A percentile compares a stretch with the other conserved stretches of the same genome.
phyloP scores from a whole-genome alignment of 108 stramenopile species.

The Heterococcus sp. region DNA sequence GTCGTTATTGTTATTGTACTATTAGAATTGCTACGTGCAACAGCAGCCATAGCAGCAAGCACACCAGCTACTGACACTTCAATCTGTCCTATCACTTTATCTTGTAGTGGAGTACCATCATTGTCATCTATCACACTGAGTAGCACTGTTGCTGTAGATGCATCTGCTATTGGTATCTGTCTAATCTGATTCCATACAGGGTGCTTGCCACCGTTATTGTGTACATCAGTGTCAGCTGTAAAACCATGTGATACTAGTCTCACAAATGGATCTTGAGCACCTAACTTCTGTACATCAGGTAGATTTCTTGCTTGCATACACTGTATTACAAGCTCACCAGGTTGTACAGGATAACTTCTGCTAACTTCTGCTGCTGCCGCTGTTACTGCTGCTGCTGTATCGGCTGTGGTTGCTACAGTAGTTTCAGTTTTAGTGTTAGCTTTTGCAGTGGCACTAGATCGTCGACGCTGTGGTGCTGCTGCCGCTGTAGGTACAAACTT shows the following conservation, averaged over 20 bases:
- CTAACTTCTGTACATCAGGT: not conserved
- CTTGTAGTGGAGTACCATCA: not conserved
- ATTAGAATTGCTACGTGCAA: too few relatives aligned
- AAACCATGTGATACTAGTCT: not conserved
- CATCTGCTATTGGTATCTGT: not conserved
- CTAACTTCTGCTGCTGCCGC: not conserved
- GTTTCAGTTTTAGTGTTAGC: too few relatives aligned
- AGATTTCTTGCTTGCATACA: not conserved
- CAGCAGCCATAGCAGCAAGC: not conserved
- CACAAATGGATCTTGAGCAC: not conserved
- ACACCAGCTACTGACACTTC: conserved; percentile 1
- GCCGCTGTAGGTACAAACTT: too few relatives aligned
- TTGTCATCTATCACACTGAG: conserved; percentile 2
- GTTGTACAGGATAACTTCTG: too few relatives aligned
- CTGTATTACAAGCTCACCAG: not conserved
- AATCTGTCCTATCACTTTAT: not conserved
- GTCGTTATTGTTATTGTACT: too few relatives aligned
- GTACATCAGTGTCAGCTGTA: not conserved
- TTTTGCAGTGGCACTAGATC: too few relatives aligned
- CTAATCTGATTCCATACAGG: not conserved
- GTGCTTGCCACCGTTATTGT: not conserved
- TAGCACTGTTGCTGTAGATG: not conserved
- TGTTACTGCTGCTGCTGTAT: not conserved
- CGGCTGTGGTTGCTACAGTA: not conserved
- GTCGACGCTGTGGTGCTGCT: too few relatives aligned